Percentiles rank a stretch among this genome's conserved stretches.
Conservation (phyloP, 306 rosid genomes). For the Urtica urens region DNA sequence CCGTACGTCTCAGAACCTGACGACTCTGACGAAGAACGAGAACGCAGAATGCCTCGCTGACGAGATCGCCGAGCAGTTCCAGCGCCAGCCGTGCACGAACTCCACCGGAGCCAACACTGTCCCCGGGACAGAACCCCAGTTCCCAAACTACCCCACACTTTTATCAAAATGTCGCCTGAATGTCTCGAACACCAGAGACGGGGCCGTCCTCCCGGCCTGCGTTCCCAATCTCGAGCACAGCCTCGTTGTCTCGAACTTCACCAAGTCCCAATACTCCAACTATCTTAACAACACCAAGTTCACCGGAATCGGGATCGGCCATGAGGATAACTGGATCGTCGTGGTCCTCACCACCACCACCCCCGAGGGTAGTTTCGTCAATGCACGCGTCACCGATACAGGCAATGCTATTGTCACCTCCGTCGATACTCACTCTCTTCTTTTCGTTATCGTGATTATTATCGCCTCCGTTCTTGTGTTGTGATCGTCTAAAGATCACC, state of each 20-base stretch:
- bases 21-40: slow-evolving; percentile 37
- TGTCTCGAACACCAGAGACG: slow-evolving; percentile 67
- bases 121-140: slow-evolving; percentile 78
- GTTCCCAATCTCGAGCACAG: slow-evolving; percentile 48
- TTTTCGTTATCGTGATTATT: slow-evolving; percentile 38
- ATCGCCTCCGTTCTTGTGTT: slow-evolving; percentile 27
- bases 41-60: slow-evolving; percentile 81
- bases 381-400: slow-evolving; percentile 11
- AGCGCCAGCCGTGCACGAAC: slow-evolving; percentile 72
- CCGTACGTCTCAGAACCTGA: slow-evolving; percentile 46
- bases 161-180: slow-evolving; percentile 56
- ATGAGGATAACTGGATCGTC: slow-evolving; percentile 69
- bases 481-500: slow-evolving; percentile 30
- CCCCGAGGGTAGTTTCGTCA: slow-evolving; percentile 58
- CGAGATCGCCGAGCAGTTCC: slow-evolving; percentile 66
- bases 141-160: slow-evolving; percentile 53
- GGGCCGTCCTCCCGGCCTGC: slow-evolving; percentile 66
- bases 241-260: slow-evolving; percentile 69
- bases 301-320: slow-evolving; percentile 66
- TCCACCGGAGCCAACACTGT: slow-evolving; percentile 83
- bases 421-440: slow-evolving; percentile 23
- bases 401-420: slow-evolving; percentile 15
- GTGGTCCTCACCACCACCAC: slow-evolving; percentile 61
- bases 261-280: slow-evolving; percentile 56
- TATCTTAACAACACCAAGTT: slow-evolving; percentile 59